Evolutionary conservation across 371 early-diverging fungal genomes (phyloP).

Genomic region (Mycotypha africana): DNA sequence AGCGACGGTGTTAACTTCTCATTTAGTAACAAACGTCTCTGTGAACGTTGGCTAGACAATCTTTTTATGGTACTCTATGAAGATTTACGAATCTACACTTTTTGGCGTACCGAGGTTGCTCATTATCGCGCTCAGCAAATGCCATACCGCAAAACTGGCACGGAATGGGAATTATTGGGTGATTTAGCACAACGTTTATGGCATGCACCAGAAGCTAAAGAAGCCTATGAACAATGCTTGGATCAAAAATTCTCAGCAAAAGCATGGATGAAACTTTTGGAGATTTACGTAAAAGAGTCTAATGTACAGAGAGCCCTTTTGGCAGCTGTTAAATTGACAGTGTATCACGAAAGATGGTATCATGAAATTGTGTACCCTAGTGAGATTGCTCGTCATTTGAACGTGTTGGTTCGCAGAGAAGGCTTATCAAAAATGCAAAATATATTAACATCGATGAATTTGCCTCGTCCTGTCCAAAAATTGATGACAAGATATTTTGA

Average conservation of each 20-base stretch:
- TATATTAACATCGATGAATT: conserved; percentile 80
- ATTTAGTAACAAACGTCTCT: conserved; percentile 90
- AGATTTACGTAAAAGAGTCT: conserved; percentile 74
- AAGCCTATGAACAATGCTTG: conserved; percentile 83
- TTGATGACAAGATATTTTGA: conserved; percentile 77
- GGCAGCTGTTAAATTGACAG: conserved; percentile 76
- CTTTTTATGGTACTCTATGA: conserved; percentile 96
- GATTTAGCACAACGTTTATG: conserved; percentile 84
- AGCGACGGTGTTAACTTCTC: conserved; percentile 40
- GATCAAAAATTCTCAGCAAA: conserved; percentile 88
- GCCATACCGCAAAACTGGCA: conserved; percentile 83
- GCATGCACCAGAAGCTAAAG: conserved; percentile 85
- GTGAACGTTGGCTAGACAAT: conserved; percentile 98
- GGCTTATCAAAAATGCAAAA: conserved; percentile 91
- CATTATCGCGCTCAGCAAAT: conserved; percentile 67
- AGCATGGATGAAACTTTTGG: conserved; percentile 79
- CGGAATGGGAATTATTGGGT: conserved; percentile 96
- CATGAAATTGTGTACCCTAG: conserved; percentile 90
- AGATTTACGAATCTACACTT: conserved; percentile 91
- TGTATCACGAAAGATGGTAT: conserved; percentile 77
- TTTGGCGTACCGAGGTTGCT: conserved; percentile 71
- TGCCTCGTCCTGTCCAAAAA: conserved; percentile 72
- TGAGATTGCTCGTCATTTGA: conserved; percentile 75
- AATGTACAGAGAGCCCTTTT: conserved; percentile 75
- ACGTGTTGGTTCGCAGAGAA: conserved; percentile 74